Percentiles rank a stretch among this genome's conserved stretches.
Evolutionary conservation across 345 rosid genomes (phyloP).

Genomic region (Camelina neglecta): DNA sequence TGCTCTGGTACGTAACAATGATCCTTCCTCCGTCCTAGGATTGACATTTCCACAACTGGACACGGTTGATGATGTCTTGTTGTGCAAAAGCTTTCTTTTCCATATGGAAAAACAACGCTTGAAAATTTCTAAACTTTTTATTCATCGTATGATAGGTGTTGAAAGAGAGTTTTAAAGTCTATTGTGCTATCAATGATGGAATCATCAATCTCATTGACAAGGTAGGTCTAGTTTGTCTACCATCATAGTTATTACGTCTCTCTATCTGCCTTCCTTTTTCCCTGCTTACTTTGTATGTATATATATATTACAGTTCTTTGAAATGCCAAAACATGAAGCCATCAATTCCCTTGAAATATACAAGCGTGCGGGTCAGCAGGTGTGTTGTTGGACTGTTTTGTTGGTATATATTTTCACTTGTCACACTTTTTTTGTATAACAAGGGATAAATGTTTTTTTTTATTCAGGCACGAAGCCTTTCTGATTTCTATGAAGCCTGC

Average conservation of each 20-base stretch:
- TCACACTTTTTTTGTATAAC: conserved; percentile 19
- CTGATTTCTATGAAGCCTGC: conserved; percentile 93
- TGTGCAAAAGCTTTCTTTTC: conserved; percentile 3
- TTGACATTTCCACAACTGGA: neutral
- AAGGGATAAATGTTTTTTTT: conserved; percentile 6
- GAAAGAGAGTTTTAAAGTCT: conserved; percentile 98
- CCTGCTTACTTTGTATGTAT: conserved; percentile 17
- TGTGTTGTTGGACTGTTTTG: conserved; percentile 41
- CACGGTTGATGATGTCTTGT: conserved; percentile 7
- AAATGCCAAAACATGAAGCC: conserved; percentile 98
- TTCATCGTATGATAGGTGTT: conserved; percentile 61
- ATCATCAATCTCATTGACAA: conserved; percentile 98
- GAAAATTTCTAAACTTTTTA: neutral
- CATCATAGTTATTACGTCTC: conserved; percentile 17
- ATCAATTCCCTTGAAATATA: conserved; percentile 78
- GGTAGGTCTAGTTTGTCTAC: conserved; percentile 52
- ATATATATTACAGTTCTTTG: conserved; percentile 76
- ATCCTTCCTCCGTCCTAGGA: neutral
- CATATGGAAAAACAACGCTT: neutral
- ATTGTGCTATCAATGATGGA: conserved; percentile 95
- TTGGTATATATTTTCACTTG: neutral
- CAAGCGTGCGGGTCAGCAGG: conserved; percentile 92
- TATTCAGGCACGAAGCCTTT: conserved; percentile 90
- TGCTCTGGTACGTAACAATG: conserved; percentile 71
- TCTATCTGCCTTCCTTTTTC: conserved; percentile 14